A percentile compares a stretch with the other conserved stretches of the same genome.
These are phyloP conservation scores for Saccharomycopsis fibuligera DNA, from an alignment of 805 yeast genomes.

Conservation along the genomic window DNA sequence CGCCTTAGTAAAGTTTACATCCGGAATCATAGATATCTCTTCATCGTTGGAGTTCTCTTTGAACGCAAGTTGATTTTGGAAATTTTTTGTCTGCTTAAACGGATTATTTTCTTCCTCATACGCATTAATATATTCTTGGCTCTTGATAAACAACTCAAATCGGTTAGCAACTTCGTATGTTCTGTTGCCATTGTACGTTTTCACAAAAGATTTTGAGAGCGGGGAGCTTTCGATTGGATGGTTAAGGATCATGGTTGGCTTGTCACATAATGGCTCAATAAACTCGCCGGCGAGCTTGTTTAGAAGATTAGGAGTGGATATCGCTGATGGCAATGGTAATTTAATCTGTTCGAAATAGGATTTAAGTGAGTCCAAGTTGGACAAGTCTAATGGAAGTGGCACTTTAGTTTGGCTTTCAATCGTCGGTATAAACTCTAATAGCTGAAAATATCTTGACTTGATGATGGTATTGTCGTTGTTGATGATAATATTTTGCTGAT, in stretches of 20 bases:
- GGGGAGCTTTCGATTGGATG: constrained; percentile 88
- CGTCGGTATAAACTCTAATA: constrained; percentile 61
- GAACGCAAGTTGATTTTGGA: constrained; percentile 48
- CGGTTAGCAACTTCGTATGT: constrained; percentile 49
- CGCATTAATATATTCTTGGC: constrained; percentile 82
- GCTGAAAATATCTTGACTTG: constrained; percentile 27
- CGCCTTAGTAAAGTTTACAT: constrained; percentile 58
- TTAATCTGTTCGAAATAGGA: constrained; percentile 35
- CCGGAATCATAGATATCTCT: constrained; percentile 61
- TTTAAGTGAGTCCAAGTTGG: constrained; percentile 33
- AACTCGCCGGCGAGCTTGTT: constrained; percentile 56
- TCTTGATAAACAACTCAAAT: constrained; percentile 78
- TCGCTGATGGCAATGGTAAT: constrained; percentile 32
- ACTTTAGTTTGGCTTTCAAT: constrained; percentile 49
- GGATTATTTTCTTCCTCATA: constrained; percentile 97
- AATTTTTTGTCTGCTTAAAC: constrained; percentile 56
- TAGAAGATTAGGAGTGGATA: constrained; percentile 53
- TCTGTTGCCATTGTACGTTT: constrained; percentile 27
- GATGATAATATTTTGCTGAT: neutral
- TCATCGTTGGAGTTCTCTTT: constrained; percentile 43
- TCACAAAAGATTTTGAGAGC: constrained; percentile 59
- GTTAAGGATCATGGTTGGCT: constrained; percentile 71
- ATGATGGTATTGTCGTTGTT: neutral
- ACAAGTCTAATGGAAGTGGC: constrained; percentile 40
- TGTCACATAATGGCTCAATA: constrained; percentile 57